Base-by-base conservation (phyloP, 495 filamentous ascomycete genomes). In the Tricharina praecox region DNA sequence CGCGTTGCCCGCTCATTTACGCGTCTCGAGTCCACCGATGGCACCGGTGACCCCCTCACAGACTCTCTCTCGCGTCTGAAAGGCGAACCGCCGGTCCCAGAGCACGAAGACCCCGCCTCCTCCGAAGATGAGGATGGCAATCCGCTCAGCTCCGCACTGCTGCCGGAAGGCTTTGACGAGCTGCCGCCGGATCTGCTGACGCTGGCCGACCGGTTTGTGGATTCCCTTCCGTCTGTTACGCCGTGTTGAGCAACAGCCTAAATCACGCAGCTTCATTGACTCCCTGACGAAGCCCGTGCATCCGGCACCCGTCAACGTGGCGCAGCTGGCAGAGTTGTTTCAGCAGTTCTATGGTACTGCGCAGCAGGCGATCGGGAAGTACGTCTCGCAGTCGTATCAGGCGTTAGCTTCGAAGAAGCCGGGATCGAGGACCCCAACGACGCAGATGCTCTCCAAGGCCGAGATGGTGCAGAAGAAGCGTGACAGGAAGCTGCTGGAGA, bases 321-420 rank as follows among this genome's bases (percentile, higher is more conserved):
- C 93, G 18, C 81, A 75, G 52, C 76, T 96, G 19, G 80, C 87
- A 3, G 69, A 68, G n/a, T 66, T 92, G 18, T 96, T 94, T 61
- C 92, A 99, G 64, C 84, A 92, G 28, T 99, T 96, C 58, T 99
- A 99, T 62, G 67, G 69, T 25, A 77, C 77, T 36, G 84, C 92
- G 11, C 78, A 85, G 30, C 71, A 78, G 5, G 81, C 90, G 59
- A 88, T 96, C 34, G 70, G 74, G 15, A 93, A 85, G 0, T 87
- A 99, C 63, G 84, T 96, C 43, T 80, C 81, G 15, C 44, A 53
- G 16, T 53, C 53, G 23, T 58, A 54, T 40, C 48, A 58, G 32
- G 58, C 58, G 4, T 50, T 61, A 23, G 46, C 58, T 11, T 61
- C 58, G 1, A 61, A 61, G 46, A 61, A 58, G 20, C 55, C 55